These are phyloP conservation scores for Kurtzmaniella natalensis DNA, from an alignment of 1,139 yeast genomes.

Conservation along the genomic window DNA sequence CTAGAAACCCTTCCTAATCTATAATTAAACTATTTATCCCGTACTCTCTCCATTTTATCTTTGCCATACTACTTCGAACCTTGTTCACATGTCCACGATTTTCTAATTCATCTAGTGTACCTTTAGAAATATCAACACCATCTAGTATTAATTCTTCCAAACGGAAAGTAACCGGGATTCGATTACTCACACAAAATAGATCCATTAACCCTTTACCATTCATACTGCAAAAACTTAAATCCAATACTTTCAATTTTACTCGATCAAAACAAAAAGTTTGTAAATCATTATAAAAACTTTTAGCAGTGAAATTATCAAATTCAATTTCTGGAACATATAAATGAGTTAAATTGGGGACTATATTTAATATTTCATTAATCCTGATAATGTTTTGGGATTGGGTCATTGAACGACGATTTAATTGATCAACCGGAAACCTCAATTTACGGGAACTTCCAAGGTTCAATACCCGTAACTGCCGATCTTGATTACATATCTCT, in stretches of 20 bases:
- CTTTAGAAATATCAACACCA: slow-evolving; percentile 31
- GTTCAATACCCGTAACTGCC: slow-evolving; percentile 16
- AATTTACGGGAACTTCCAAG: slow-evolving; percentile 33
- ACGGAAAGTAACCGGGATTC: slow-evolving; percentile 7
- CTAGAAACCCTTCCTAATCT: not conserved
- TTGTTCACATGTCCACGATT: slow-evolving; percentile 17
- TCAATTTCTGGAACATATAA: slow-evolving; percentile 34
- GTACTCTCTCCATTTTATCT: slow-evolving; percentile 31
- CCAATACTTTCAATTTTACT: slow-evolving; percentile 21
- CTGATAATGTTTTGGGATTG: not conserved
- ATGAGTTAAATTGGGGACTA: slow-evolving; percentile 20
- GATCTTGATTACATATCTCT: slow-evolving; percentile 15
- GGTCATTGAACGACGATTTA: slow-evolving; percentile 7
- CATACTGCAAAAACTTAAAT: slow-evolving; percentile 35
- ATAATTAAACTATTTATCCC: slow-evolving; percentile 24
- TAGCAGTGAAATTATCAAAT: slow-evolving; percentile 34
- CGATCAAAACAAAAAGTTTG: slow-evolving; percentile 13
- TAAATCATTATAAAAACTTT: slow-evolving; percentile 24
- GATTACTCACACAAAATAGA: slow-evolving; percentile 17
- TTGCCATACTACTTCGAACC: slow-evolving; percentile 23
- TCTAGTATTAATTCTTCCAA: slow-evolving; percentile 26
- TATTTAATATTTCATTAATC: slow-evolving; percentile 18
- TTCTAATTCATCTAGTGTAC: slow-evolving; percentile 23
- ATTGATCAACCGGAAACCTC: slow-evolving; percentile 26
- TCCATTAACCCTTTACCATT: slow-evolving; percentile 40